phyloP scores from a whole-genome alignment of 495 filamentous ascomycete species.

The Penicillium taxi region DNA sequence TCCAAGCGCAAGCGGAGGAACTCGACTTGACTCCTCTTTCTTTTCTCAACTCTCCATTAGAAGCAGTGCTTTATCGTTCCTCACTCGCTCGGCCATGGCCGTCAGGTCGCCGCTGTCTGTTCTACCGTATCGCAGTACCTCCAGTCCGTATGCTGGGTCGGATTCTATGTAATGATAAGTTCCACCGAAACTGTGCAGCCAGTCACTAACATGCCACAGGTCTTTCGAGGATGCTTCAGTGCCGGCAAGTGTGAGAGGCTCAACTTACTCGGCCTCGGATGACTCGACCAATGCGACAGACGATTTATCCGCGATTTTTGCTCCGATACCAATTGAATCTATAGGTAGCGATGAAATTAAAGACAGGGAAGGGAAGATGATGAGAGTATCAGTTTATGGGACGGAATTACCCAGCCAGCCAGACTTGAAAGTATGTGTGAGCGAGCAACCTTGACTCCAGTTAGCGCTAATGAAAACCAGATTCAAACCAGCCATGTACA shows the following conservation, averaged over 20 bases:
- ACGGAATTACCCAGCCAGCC: slow-evolving; percentile 10
- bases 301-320: not conserved
- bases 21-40: slow-evolving; percentile 4
- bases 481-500: slow-evolving; percentile 54
- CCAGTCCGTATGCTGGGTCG: slow-evolving; percentile 12
- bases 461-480: slow-evolving; percentile 32
- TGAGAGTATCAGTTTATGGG: slow-evolving; percentile 5
- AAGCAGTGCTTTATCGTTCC: not conserved
- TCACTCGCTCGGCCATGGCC: slow-evolving; percentile 17
- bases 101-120: slow-evolving; percentile 31
- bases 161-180: slow-evolving; percentile 15
- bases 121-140: slow-evolving; percentile 12
- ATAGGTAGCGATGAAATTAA: too few relatives aligned
- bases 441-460: not conserved
- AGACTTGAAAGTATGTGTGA: slow-evolving; percentile 29
- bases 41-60: slow-evolving; percentile 1
- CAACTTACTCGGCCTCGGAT: not conserved
- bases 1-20: slow-evolving; percentile 5
- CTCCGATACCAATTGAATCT: not conserved
- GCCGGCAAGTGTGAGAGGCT: slow-evolving; percentile 1
- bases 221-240: slow-evolving; percentile 6
- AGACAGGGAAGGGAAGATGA: too few relatives aligned
- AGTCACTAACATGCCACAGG: too few relatives aligned
- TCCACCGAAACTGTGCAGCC: too few relatives aligned
- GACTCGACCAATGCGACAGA: slow-evolving; percentile 1